These are phyloP conservation scores for Heterobasidion parviporum DNA, from an alignment of 1,284 basidiomycete species.

Conservation along the genomic window DNA sequence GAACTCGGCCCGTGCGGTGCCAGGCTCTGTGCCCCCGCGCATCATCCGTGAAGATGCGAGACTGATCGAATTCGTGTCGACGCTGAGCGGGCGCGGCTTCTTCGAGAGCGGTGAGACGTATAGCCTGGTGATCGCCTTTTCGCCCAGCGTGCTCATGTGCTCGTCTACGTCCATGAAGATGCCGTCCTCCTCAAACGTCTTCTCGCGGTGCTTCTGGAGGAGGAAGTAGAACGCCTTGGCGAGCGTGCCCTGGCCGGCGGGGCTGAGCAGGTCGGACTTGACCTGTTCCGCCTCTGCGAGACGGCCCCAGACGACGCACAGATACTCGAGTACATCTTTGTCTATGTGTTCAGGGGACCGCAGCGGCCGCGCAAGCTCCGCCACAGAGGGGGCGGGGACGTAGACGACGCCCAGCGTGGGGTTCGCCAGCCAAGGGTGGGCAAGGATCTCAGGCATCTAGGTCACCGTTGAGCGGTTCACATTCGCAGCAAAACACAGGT, in stretches of 20 bases:
- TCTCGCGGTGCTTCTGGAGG: conserved; percentile 73
- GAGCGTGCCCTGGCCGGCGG: conserved; percentile 60
- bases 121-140: conserved; percentile 35
- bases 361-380: conserved; percentile 59
- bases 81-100: conserved; percentile 12
- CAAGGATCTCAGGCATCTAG: conserved; percentile 82
- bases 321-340: conserved; percentile 77
- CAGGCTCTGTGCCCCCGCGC: conserved; percentile 3
- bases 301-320: conserved; percentile 84
- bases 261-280: conserved; percentile 55
- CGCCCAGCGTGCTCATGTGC: not conserved
- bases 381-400: conserved; percentile 56
- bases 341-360: conserved; percentile 73
- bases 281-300: conserved; percentile 53
- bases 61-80: conserved; percentile 5
- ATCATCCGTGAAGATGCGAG: conserved; percentile 8
- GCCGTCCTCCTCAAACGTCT: conserved; percentile 58
- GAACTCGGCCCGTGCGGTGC: not conserved
- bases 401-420: conserved; percentile 43
- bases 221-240: conserved; percentile 94
- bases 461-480: not conserved
- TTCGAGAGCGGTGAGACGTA: conserved; percentile 32
- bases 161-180: conserved; percentile 35
- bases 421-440: conserved; percentile 75
- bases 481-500: conserved; percentile 5